These are phyloP conservation scores for Mucuna pruriens DNA, from an alignment of 306 rosid genomes.

Conservation along the genomic window DNA sequence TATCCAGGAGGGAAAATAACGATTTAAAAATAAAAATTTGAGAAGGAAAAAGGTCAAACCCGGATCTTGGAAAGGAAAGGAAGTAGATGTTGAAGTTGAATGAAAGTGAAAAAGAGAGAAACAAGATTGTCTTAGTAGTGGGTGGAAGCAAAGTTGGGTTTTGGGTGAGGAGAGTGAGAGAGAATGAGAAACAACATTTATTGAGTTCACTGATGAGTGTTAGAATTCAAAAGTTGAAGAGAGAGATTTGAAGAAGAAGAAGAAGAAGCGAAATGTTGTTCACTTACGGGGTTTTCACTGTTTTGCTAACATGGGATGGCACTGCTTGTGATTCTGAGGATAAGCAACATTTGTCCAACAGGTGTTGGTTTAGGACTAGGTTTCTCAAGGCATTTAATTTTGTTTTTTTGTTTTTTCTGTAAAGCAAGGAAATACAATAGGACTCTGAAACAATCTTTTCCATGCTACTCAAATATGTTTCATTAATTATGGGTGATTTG, in stretches of 20 bases:
- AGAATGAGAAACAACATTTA: background rate
- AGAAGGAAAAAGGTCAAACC: conserved; percentile 18
- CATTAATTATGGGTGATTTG: too few relatives aligned
- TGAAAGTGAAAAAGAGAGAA: conserved; percentile 9
- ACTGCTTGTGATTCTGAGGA: too few relatives aligned
- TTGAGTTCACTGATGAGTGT: background rate
- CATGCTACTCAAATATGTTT: too few relatives aligned
- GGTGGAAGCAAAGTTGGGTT: conserved; percentile 23
- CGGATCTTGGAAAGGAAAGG: conserved; percentile 13
- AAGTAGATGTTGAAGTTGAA: conserved; percentile 3
- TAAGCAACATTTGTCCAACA: too few relatives aligned
- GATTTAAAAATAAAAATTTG: background rate
- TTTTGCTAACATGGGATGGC: too few relatives aligned
- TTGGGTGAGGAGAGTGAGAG: background rate
- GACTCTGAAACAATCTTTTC: too few relatives aligned
- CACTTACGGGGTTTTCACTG: too few relatives aligned
- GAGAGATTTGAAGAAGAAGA: conserved; percentile 8
- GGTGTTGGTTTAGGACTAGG: too few relatives aligned
- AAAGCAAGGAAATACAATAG: too few relatives aligned
- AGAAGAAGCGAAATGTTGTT: background rate
- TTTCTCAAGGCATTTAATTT: too few relatives aligned
- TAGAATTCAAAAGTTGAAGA: background rate
- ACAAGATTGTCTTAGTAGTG: background rate
- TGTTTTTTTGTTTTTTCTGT: too few relatives aligned
- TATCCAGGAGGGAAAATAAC: background rate